Evolutionary conservation across 2,329 filamentous ascomycete species (phyloP), one percentile per base, ranked within the genome.

Genomic region (Mycogone perniciosa): DNA sequence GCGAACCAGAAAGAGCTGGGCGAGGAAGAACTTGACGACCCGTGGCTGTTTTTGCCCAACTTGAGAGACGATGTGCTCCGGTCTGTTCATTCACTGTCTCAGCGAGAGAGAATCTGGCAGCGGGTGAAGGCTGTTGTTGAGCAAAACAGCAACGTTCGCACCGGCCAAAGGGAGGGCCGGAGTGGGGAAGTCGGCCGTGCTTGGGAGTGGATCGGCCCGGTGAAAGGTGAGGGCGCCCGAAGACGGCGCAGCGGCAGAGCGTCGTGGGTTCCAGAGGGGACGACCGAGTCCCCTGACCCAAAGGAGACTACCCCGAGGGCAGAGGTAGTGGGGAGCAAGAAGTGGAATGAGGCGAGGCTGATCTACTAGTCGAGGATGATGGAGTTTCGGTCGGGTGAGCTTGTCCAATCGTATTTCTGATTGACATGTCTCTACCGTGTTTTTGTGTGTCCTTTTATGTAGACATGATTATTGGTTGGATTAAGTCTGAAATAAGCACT

Each of bases 61-160:
- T 73, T 99, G 48, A 79, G 93, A 53, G 93, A 99, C 63, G 92
- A 97, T 63, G 85, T 99, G 3, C 75, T 99, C 37, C 79, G 92
- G 20, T 81, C 86, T 30, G 84, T 95, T 54, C 89, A 96, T 66
- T 85, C 81, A 4, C 77, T 91, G 20, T 76, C 77, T 7, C 81
- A 90, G 60, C 79, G 93, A 35, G 86, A 93, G 63, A 80, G 82
- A 50, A 75, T 99, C 46, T 99, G 95, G 93, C 79, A 83, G 56
- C 82, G 82, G 45, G 93, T 99, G 20, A 80, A 83, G 58, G 81
- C 76, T 46, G 86, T 97, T 47, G 91, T 99, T 1, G 93, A 99
- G 69, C 84, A 85, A 67, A 99, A 99, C 67, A 87, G 88, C 54
- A 99, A 99, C 63, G 86, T 99, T 11, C 80, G 93, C 39, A 88